These are phyloP conservation scores for Leucocoprinus birnbaumii DNA, from an alignment of 768 basidiomycete genomes.

Conservation along the genomic window DNA sequence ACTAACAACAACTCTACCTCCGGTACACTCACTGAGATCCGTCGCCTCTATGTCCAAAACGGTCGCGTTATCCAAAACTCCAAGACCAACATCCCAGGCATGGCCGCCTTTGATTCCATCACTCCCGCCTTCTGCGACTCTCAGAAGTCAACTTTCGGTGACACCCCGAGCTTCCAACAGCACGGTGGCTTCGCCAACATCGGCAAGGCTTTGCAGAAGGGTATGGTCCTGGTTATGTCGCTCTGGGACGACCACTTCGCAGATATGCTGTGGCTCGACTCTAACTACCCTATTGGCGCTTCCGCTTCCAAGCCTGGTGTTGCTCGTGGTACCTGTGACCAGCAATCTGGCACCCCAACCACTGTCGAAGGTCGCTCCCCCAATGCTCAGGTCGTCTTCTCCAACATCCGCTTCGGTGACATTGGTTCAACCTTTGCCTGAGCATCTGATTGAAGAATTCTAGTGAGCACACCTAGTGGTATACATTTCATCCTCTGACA, in stretches of 20 bases:
- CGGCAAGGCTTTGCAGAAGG: slow-evolving; percentile 34
- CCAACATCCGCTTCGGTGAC: slow-evolving; percentile 47
- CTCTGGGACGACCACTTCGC: slow-evolving; percentile 49
- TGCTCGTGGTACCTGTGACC: slow-evolving; percentile 44
- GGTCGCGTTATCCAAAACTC: slow-evolving; percentile 51
- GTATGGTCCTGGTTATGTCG: slow-evolving; percentile 46
- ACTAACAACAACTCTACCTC: slow-evolving; percentile 40
- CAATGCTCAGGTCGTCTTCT: slow-evolving; percentile 40
- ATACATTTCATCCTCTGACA: background rate
- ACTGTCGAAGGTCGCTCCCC: slow-evolving; percentile 35
- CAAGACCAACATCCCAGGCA: slow-evolving; percentile 39
- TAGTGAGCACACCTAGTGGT: background rate
- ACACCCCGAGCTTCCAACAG: slow-evolving; percentile 40
- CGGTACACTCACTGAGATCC: slow-evolving; percentile 51
- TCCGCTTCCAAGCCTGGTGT: slow-evolving; percentile 35
- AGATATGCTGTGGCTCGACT: slow-evolving; percentile 51
- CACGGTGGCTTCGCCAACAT: slow-evolving; percentile 38
- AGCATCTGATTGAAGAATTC: background rate
- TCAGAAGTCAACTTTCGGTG: slow-evolving; percentile 45
- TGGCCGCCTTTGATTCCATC: slow-evolving; percentile 39
- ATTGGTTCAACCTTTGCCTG: slow-evolving; percentile 39
- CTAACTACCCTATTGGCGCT: slow-evolving; percentile 33
- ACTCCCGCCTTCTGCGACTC: slow-evolving; percentile 43
- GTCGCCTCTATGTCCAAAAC: slow-evolving; percentile 54
- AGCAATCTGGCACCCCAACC: slow-evolving; percentile 36